phyloP scores from a whole-genome alignment of 768 basidiomycete genomes.

The Inosperma sp. region DNA sequence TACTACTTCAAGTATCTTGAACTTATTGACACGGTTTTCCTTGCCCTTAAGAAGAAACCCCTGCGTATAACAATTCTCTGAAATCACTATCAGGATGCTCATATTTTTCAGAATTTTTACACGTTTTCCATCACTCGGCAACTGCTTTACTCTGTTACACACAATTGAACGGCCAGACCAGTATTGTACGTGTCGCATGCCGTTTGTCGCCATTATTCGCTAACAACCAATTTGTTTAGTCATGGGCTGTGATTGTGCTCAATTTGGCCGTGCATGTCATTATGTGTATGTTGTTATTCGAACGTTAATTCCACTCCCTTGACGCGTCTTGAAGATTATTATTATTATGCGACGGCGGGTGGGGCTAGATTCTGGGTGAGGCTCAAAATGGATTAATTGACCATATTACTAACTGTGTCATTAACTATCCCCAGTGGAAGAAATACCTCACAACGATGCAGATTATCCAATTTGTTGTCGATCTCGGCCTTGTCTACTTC shows the following conservation, averaged over 20 bases:
- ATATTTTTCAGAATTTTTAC: slow-evolving; percentile 72
- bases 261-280: slow-evolving; percentile 93
- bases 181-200: slow-evolving; percentile 57
- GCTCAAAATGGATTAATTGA: not conserved
- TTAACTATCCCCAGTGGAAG: slow-evolving; percentile 72
- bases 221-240: slow-evolving; percentile 45
- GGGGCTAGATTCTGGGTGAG: slow-evolving; percentile 93
- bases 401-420: not conserved
- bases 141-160: slow-evolving; percentile 93
- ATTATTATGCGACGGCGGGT: slow-evolving; percentile 97
- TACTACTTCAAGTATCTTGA: slow-evolving; percentile 99
- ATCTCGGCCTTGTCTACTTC: slow-evolving; percentile 88
- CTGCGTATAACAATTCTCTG: slow-evolving; percentile 54
- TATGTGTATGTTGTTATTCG: slow-evolving; percentile 75
- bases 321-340: slow-evolving; percentile 67
- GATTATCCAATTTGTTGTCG: slow-evolving; percentile 93
- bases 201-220: slow-evolving; percentile 1
- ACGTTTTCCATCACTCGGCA: slow-evolving; percentile 99
- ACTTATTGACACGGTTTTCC: slow-evolving; percentile 93
- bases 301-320: not conserved
- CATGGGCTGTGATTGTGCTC: slow-evolving; percentile 91
- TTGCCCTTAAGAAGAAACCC: slow-evolving; percentile 97
- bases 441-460: slow-evolving; percentile 96
- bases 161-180: slow-evolving; percentile 92
- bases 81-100: not conserved